Percentiles rank a stretch among this genome's conserved stretches.
phyloP scores from a whole-genome alignment of 305 asterid genomes.

The Rubia tinctorum region DNA sequence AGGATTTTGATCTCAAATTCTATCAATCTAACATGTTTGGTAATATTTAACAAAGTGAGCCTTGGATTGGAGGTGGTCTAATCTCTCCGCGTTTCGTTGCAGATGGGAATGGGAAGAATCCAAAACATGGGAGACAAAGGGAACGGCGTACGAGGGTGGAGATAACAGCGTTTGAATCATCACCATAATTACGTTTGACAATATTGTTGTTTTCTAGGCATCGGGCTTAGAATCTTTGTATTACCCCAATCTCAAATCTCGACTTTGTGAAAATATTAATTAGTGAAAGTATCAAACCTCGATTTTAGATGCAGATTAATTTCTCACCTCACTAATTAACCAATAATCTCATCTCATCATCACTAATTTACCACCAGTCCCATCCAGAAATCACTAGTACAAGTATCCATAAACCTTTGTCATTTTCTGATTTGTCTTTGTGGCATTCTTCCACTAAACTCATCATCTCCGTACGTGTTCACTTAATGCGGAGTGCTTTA shows the following conservation, averaged over 20 bases:
- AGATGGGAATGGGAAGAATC: neutral
- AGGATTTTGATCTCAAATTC: no score
- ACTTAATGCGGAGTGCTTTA: no score
- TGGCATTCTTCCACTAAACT: no score
- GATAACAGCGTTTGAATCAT: neutral
- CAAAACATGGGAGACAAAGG: conserved; percentile 12
- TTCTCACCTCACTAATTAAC: neutral
- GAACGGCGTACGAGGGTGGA: conserved; percentile 12
- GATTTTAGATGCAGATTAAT: no score
- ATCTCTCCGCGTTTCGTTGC: no score
- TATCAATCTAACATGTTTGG: no score
- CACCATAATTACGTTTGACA: conserved; percentile 2
- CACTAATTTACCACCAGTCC: neutral
- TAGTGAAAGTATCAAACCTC: neutral
- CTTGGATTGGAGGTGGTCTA: no score
- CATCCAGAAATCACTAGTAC: neutral
- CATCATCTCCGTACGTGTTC: no score
- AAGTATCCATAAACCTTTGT: neutral
- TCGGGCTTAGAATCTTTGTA: conserved; percentile 15
- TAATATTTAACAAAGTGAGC: no score
- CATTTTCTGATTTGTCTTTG: neutral
- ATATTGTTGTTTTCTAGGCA: conserved; percentile 13
- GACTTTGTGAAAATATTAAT: neutral
- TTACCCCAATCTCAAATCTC: conserved; percentile 5
- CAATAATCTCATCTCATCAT: neutral